Percentiles rank a stretch among this genome's conserved stretches.
phyloP scores from a whole-genome alignment of 495 filamentous ascomycete genomes.

The Aspergillus nidulans region DNA sequence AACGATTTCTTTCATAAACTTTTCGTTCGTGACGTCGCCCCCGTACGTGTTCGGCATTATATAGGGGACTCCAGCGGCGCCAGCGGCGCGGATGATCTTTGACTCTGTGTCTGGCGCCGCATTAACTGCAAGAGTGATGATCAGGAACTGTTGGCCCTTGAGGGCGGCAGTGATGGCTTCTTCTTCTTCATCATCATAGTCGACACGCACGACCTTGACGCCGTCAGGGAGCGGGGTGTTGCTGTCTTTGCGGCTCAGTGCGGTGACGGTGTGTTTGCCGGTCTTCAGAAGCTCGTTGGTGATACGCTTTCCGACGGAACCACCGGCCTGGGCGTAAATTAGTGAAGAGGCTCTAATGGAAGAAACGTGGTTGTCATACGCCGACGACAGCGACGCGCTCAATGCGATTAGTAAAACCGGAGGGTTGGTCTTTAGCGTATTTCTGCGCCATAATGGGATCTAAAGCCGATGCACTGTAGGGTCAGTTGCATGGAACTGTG shows the following conservation, averaged over 20 bases:
- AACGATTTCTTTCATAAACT: neutral
- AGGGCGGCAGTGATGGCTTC: slow-evolving; percentile 43
- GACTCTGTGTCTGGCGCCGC: slow-evolving; percentile 38
- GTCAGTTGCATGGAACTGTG: neutral
- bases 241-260: slow-evolving; percentile 45
- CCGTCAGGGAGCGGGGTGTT: slow-evolving; percentile 37
- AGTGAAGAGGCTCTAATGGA: slow-evolving; percentile 8
- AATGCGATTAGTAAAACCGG: slow-evolving; percentile 39
- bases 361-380: slow-evolving; percentile 24
- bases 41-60: slow-evolving; percentile 60
- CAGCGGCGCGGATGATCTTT: slow-evolving; percentile 55
- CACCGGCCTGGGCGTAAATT: slow-evolving; percentile 45
- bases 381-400: slow-evolving; percentile 48
- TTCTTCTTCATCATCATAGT: slow-evolving; percentile 45
- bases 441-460: slow-evolving; percentile 16
- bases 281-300: slow-evolving; percentile 43
- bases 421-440: slow-evolving; percentile 35
- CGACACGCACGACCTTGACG: slow-evolving; percentile 34
- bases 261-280: slow-evolving; percentile 50
- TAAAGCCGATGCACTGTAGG: neutral
- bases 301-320: slow-evolving; percentile 53
- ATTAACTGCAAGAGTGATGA: slow-evolving; percentile 52
- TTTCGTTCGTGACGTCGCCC: slow-evolving; percentile 20
- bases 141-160: slow-evolving; percentile 50
- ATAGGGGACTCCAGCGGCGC: slow-evolving; percentile 54